Evolutionary conservation across 257 asterid species (phyloP).

Genomic region (Nicotiana paniculata): DNA sequence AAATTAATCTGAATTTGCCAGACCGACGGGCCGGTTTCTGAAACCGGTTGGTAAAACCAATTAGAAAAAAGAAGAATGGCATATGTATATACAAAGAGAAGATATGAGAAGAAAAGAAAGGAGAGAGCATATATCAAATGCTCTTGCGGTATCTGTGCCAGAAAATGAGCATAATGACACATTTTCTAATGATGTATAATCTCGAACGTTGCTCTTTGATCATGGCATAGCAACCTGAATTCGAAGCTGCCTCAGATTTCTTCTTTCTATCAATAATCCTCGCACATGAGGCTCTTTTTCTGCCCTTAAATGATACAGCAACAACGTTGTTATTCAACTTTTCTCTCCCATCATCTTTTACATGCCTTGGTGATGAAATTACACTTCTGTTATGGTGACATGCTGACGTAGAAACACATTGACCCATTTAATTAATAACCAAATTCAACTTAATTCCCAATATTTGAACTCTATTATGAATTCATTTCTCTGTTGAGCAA

Average conservation of each 20-base stretch:
- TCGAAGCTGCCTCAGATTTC: not conserved
- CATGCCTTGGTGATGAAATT: not conserved
- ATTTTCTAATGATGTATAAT: slow-evolving; percentile 25
- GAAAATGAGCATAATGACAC: slow-evolving; percentile 26
- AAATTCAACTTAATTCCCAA: not conserved
- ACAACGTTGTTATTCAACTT: not conserved
- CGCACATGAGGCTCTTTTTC: not conserved
- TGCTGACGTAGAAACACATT: slow-evolving; percentile 18
- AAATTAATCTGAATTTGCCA: too few relatives aligned
- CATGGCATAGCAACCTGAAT: not conserved
- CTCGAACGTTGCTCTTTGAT: slow-evolving; percentile 26
- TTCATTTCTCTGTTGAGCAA: not conserved
- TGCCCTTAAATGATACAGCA: not conserved
- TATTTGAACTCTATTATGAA: not conserved
- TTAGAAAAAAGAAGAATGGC: too few relatives aligned
- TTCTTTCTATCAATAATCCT: too few relatives aligned
- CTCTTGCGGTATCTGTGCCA: slow-evolving; percentile 27
- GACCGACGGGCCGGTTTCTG: too few relatives aligned
- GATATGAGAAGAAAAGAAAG: not conserved
- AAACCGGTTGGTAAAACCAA: too few relatives aligned
- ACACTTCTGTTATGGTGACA: slow-evolving; percentile 10
- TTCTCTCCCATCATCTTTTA: not conserved
- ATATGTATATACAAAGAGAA: too few relatives aligned
- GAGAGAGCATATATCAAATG: not conserved
- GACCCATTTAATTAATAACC: slow-evolving; percentile 20